These are phyloP conservation scores for Podila verticillata DNA, from an alignment of 192 early-diverging fungal species.

Conservation along the genomic window DNA sequence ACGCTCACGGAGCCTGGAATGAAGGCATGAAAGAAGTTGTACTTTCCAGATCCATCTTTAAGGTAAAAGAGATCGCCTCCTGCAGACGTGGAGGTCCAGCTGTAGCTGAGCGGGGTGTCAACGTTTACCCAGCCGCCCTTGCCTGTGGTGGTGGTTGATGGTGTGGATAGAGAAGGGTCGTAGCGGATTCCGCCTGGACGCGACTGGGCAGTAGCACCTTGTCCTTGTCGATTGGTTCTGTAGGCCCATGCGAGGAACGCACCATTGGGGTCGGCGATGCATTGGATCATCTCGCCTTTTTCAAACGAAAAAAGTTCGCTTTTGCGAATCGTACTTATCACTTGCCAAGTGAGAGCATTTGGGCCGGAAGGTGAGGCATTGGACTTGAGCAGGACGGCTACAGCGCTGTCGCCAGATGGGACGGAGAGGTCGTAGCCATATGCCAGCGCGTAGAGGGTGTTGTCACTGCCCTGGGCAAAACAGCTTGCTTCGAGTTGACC, in stretches of 20 bases:
- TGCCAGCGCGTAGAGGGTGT: conserved; percentile 10
- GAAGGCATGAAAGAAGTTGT: conserved; percentile 8
- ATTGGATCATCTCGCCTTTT: not conserved
- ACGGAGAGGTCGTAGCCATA: conserved; percentile 6
- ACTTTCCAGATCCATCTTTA: not conserved
- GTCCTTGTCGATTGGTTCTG: not conserved
- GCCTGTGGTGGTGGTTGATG: conserved; percentile 12
- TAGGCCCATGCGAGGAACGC: conserved; percentile 18
- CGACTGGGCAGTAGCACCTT: not conserved
- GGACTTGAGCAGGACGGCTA: conserved; percentile 5
- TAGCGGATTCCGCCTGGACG: conserved; percentile 26
- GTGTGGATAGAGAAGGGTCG: conserved; percentile 1
- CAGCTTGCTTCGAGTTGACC: conserved; percentile 14
- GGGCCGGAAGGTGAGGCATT: conserved; percentile 6
- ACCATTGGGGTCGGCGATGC: conserved; percentile 8
- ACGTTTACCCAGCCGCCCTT: conserved; percentile 23
- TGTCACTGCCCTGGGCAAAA: conserved; percentile 4
- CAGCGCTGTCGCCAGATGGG: not conserved
- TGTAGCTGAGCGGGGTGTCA: conserved; percentile 7
- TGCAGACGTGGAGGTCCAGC: conserved; percentile 1
- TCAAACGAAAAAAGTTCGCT: conserved; percentile 1
- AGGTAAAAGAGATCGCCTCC: conserved; percentile 6
- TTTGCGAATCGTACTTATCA: conserved; percentile 9
- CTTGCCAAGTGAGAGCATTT: conserved; percentile 9
- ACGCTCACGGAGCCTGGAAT: not conserved